These are phyloP conservation scores for Brasilioporus rufonigricans DNA, from an alignment of 768 basidiomycete genomes.

Conservation along the genomic window DNA sequence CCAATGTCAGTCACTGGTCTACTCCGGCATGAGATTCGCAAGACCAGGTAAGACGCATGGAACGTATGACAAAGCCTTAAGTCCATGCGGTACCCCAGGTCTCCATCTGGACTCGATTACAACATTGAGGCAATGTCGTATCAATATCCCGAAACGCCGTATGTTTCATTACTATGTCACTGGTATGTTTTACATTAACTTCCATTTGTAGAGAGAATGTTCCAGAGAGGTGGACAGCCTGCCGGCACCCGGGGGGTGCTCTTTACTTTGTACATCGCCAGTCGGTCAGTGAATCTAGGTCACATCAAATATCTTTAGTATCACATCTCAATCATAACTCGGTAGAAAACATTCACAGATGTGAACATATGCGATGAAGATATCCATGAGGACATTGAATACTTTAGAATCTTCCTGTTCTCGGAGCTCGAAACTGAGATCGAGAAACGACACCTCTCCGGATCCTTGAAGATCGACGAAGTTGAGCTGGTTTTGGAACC, in stretches of 20 bases:
- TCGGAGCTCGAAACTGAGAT: conserved; percentile 18
- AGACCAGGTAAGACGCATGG: conserved; percentile 6
- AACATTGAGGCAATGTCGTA: conserved; percentile 19
- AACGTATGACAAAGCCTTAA: not conserved
- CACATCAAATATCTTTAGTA: not conserved
- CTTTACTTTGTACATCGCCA: conserved; percentile 51
- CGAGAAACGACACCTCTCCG: conserved; percentile 8
- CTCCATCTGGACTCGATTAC: not conserved
- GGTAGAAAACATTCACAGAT: conserved; percentile 56
- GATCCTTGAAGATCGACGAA: conserved; percentile 26
- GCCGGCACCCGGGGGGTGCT: conserved; percentile 59
- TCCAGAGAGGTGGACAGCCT: conserved; percentile 43
- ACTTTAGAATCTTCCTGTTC: conserved; percentile 26
- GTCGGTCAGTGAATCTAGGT: conserved; percentile 36
- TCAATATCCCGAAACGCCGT: conserved; percentile 19
- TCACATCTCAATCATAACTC: not conserved
- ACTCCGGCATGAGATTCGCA: not conserved
- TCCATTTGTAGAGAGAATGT: conserved; percentile 3
- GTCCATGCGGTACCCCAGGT: not conserved
- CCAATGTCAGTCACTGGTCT: conserved; percentile 14
- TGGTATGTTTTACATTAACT: not conserved
- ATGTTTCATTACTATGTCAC: conserved; percentile 4
- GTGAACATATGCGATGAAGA: conserved; percentile 43
- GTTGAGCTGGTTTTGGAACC: conserved; percentile 49
- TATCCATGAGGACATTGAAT: conserved; percentile 33